Percentiles rank a stretch among this genome's conserved stretches.
Conservation (phyloP, 495 filamentous ascomycete genomes). For the Penicillium verhagenii region DNA sequence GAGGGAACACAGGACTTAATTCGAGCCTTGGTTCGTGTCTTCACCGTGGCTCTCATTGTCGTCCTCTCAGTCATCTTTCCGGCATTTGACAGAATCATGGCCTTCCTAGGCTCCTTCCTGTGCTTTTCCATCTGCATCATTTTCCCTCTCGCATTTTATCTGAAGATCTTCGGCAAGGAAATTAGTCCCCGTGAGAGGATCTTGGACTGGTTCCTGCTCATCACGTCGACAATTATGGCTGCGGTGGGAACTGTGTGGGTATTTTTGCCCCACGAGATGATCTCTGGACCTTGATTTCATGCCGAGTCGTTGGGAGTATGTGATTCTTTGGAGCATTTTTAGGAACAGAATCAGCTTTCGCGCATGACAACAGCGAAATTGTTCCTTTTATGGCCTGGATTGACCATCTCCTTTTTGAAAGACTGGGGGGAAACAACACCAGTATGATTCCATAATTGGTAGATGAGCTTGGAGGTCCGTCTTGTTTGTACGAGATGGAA, state of each 20-base stretch:
- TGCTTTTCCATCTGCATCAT: constrained; percentile 96
- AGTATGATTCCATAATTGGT: constrained; percentile 74
- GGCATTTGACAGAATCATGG: constrained; percentile 90
- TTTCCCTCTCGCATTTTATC: constrained; percentile 81
- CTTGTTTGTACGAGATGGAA: constrained; percentile 67
- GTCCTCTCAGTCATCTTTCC: constrained; percentile 78
- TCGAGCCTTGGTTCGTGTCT: constrained; percentile 60
- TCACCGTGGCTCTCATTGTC: constrained; percentile 59
- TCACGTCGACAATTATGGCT: constrained; percentile 66
- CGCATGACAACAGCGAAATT: constrained; percentile 80
- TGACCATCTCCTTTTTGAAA: constrained; percentile 71
- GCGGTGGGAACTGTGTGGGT: constrained; percentile 81
- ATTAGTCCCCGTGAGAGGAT: constrained; percentile 63
- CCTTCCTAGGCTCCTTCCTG: constrained; percentile 83
- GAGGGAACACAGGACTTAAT: constrained; percentile 55
- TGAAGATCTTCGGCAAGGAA: constrained; percentile 87
- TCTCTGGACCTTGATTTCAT: constrained; percentile 24
- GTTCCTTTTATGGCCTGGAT: constrained; percentile 71
- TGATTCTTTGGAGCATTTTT: background rate
- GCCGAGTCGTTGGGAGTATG: background rate
- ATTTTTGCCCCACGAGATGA: constrained; percentile 71
- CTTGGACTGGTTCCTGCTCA: constrained; percentile 68
- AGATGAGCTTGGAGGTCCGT: constrained; percentile 77
- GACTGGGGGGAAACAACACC: constrained; percentile 26
- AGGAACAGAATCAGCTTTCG: constrained; percentile 13